These are phyloP conservation scores for Aspergillus texensis DNA, from an alignment of 2,329 filamentous ascomycete species.

Conservation along the genomic window DNA sequence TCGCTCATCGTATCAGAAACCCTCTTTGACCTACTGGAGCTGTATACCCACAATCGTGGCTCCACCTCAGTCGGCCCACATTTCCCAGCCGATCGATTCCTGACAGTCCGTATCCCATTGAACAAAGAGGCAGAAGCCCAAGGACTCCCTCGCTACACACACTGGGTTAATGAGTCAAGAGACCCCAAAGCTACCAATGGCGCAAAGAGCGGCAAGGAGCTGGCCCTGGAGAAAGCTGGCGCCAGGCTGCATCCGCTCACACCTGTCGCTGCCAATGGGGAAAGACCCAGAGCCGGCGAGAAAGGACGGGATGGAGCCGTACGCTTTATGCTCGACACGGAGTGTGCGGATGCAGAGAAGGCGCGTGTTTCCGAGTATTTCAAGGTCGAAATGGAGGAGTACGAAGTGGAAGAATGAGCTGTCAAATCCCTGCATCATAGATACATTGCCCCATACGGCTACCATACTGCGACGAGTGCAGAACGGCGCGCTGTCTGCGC, in stretches of 20 bases:
- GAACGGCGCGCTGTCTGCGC: background rate
- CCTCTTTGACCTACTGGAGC: slow-evolving; percentile 84
- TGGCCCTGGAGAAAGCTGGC: background rate
- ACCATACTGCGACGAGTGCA: background rate
- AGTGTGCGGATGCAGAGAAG: slow-evolving; percentile 72
- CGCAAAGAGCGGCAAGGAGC: slow-evolving; percentile 19
- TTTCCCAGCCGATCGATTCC: slow-evolving; percentile 76
- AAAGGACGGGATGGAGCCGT: slow-evolving; percentile 70
- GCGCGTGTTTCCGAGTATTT: slow-evolving; percentile 69
- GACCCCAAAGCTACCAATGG: slow-evolving; percentile 23
- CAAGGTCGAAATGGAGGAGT: slow-evolving; percentile 74
- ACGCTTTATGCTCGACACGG: slow-evolving; percentile 84
- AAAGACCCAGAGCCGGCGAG: slow-evolving; percentile 47
- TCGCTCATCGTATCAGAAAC: slow-evolving; percentile 62
- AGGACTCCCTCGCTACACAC: slow-evolving; percentile 64
- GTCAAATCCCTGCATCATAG: background rate
- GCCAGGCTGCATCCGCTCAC: slow-evolving; percentile 43
- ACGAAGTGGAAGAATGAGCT: slow-evolving; percentile 42
- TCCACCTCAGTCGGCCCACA: slow-evolving; percentile 72
- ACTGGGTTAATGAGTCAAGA: slow-evolving; percentile 47
- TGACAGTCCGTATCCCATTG: slow-evolving; percentile 81
- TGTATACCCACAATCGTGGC: slow-evolving; percentile 83
- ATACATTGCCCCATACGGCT: background rate
- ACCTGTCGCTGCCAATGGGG: slow-evolving; percentile 48
- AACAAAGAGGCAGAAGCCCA: slow-evolving; percentile 76